Percentiles rank a stretch among this genome's conserved stretches.
These are phyloP conservation scores for Nicotiana rustica DNA, from an alignment of 305 asterid genomes.

Conservation along the genomic window DNA sequence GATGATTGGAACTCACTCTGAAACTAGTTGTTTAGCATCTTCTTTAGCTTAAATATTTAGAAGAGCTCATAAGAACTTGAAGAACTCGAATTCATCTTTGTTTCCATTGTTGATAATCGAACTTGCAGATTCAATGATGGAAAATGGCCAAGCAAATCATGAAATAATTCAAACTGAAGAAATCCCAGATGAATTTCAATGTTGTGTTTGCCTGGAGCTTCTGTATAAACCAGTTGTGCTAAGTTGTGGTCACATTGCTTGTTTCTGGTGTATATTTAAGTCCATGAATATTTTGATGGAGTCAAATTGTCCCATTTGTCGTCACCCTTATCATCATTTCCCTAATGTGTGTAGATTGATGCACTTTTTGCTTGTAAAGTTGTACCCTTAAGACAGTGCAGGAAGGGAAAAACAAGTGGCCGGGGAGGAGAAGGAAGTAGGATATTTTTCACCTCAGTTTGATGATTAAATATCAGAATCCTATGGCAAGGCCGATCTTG, in stretches of 20 bases:
- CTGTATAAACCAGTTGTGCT: no score
- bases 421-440: slow-evolving; percentile 59
- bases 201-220: no score
- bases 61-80: no score
- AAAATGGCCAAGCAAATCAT: no score
- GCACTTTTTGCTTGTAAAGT: slow-evolving; percentile 57
- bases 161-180: no score
- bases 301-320: slow-evolving; percentile 71
- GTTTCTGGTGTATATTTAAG: slow-evolving; percentile 70
- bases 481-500: slow-evolving; percentile 33
- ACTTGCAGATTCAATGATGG: no score
- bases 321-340: slow-evolving; percentile 58
- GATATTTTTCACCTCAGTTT: slow-evolving; percentile 54
- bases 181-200: no score
- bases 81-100: no score
- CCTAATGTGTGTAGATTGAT: slow-evolving; percentile 59
- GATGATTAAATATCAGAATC: slow-evolving; percentile 43
- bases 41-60: no score
- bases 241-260: slow-evolving; percentile 69
- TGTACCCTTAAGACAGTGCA: slow-evolving; percentile 56
- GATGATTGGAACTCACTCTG: no score
- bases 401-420: slow-evolving; percentile 56
- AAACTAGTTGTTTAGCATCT: no score
- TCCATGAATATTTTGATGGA: slow-evolving; percentile 52
- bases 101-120: no score